phyloP scores from a whole-genome alignment of 192 early-diverging fungal genomes.

The Coemansia sp. region DNA sequence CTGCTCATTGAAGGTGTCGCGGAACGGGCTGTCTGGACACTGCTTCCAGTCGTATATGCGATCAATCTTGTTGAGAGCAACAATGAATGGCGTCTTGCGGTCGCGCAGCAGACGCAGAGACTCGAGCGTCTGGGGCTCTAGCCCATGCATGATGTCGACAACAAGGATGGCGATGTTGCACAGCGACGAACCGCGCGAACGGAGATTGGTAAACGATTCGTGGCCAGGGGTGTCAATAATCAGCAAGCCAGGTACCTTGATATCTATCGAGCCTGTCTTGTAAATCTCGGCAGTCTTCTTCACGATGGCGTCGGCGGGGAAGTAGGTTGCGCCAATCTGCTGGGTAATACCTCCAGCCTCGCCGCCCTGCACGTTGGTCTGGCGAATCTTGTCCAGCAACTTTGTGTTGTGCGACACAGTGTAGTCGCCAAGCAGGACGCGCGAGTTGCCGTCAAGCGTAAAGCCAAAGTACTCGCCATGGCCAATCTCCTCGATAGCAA shows the following conservation, averaged over 20 bases:
- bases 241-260: slow-evolving; percentile 89
- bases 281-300: slow-evolving; percentile 83
- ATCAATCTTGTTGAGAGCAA: slow-evolving; percentile 99
- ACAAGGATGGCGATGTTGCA: slow-evolving; percentile 99
- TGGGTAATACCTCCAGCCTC: slow-evolving; percentile 99
- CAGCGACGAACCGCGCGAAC: slow-evolving; percentile 90
- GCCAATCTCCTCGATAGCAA: slow-evolving; percentile 32
- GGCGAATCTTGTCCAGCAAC: slow-evolving; percentile 96
- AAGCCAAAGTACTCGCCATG: slow-evolving; percentile 54
- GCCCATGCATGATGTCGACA: slow-evolving; percentile 98
- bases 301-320: slow-evolving; percentile 92
- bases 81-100: slow-evolving; percentile 95
- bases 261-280: slow-evolving; percentile 55
- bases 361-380: slow-evolving; percentile 98
- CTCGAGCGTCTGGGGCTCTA: slow-evolving; percentile 97
- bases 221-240: slow-evolving; percentile 99
- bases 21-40: slow-evolving; percentile 74
- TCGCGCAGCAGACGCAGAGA: slow-evolving; percentile 86
- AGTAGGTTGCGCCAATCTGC: slow-evolving; percentile 99
- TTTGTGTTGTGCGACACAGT: slow-evolving; percentile 78
- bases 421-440: slow-evolving; percentile 50
- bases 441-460: slow-evolving; percentile 55
- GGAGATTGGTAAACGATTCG: slow-evolving; percentile 96
- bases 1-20: slow-evolving; percentile 75
- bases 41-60: slow-evolving; percentile 91